Conservation (phyloP, 371 early-diverging fungal genomes). For the Choanephora cucurbitarum region DNA sequence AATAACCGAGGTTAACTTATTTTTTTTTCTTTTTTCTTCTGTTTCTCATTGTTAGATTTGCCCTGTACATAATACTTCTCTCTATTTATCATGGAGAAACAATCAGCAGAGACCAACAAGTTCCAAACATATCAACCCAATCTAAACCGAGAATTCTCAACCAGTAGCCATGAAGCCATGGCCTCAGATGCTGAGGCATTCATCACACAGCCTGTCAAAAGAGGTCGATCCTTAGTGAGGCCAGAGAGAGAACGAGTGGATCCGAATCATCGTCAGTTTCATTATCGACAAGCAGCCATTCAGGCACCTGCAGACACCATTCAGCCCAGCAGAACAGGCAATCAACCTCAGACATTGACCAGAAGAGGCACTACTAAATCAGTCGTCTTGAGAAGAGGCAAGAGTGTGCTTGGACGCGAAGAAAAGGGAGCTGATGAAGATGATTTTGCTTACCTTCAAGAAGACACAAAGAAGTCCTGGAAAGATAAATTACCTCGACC, state of each 20-base stretch:
- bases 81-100: background rate
- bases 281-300: constrained; percentile 48
- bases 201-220: constrained; percentile 30
- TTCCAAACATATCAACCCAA: constrained; percentile 20
- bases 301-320: constrained; percentile 36
- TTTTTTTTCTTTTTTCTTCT: background rate
- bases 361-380: constrained; percentile 20
- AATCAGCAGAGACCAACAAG: constrained; percentile 11
- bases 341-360: constrained; percentile 21
- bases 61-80: background rate
- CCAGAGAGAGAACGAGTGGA: constrained; percentile 70
- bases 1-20: too few relatives aligned
- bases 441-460: constrained; percentile 15
- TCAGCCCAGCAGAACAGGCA: constrained; percentile 41
- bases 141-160: constrained; percentile 25
- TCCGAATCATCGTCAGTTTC: constrained; percentile 56
- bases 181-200: constrained; percentile 24
- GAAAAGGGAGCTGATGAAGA: constrained; percentile 20
- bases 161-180: constrained; percentile 9
- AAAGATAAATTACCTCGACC: constrained; percentile 19
- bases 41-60: background rate
- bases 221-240: constrained; percentile 70
- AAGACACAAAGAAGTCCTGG: constrained; percentile 3
- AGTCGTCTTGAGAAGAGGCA: constrained; percentile 29
- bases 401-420: constrained; percentile 36